Percentiles rank a stretch among this genome's conserved stretches.
phyloP scores from a whole-genome alignment of 352 stramenopile genomes.

The Phytopythium cucurbitacearum region DNA sequence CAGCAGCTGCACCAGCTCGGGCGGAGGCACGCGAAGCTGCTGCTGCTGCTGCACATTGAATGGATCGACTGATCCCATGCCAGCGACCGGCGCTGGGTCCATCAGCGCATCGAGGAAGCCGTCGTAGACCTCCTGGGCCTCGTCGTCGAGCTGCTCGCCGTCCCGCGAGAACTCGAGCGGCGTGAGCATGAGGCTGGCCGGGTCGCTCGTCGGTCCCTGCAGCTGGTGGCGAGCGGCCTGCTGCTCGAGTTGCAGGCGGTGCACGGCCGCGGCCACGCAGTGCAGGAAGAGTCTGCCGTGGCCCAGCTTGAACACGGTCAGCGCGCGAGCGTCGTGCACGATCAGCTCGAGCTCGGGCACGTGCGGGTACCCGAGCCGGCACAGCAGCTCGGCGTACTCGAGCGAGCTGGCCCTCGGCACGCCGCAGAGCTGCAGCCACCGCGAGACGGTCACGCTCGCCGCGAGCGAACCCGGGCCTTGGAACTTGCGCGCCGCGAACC shows the following conservation, averaged over 20 bases:
- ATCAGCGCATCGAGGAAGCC: constrained; percentile 58
- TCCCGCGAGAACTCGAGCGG: constrained; percentile 51
- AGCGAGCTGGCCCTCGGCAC: constrained; percentile 40
- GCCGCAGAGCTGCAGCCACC: constrained; percentile 53
- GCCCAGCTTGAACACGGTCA: constrained; percentile 37
- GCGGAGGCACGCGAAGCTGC: constrained; percentile 39
- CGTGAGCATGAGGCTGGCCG: constrained; percentile 40
- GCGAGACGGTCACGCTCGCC: constrained; percentile 42
- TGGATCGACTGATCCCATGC: constrained; percentile 11
- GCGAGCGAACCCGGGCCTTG: constrained; percentile 32
- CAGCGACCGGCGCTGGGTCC: constrained; percentile 20
- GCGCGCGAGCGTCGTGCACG: constrained; percentile 41
- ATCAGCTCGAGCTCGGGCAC: constrained; percentile 58
- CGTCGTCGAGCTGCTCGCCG: constrained; percentile 35
- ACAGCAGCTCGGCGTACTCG: constrained; percentile 55
- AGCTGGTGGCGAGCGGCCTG: neutral
- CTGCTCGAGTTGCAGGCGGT: constrained; percentile 19
- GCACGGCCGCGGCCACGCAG: constrained; percentile 30
- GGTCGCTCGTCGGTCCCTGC: constrained; percentile 5
- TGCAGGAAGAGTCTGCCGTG: constrained; percentile 42
- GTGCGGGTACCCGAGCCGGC: constrained; percentile 50
- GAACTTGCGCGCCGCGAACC: constrained; percentile 37
- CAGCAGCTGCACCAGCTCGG: constrained; percentile 52
- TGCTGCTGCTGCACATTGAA: constrained; percentile 11
- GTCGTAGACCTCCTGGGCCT: constrained; percentile 43